Percentiles rank a stretch among this genome's conserved stretches.
Conservation (phyloP, 1,284 basidiomycete species). For the Flammula alnicola region DNA sequence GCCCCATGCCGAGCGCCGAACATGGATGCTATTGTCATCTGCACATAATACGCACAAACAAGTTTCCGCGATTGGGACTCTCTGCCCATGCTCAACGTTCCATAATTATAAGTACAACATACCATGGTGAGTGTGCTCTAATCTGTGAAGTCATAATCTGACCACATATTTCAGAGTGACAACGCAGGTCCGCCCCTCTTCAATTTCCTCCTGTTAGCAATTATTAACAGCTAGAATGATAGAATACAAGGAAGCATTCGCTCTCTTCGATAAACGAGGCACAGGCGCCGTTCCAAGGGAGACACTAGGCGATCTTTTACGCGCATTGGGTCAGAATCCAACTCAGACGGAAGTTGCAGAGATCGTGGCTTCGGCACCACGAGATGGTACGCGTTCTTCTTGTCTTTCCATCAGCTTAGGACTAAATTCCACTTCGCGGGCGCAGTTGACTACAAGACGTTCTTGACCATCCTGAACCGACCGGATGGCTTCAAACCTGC, state of each 20-base stretch:
- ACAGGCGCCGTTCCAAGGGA: conserved; percentile 26
- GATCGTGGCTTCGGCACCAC: conserved; percentile 74
- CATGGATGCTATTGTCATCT: too few species aligned
- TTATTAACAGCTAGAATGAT: conserved; percentile 8
- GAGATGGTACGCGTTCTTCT: conserved; percentile 63
- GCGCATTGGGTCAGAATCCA: conserved; percentile 76
- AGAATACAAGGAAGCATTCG: conserved; percentile 74
- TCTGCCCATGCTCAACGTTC: too few species aligned
- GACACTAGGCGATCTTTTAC: conserved; percentile 2
- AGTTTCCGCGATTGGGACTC: too few species aligned
- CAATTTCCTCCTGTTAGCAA: neutral
- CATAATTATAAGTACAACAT: too few species aligned
- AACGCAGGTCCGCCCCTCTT: conserved; percentile 53
- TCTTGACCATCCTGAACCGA: conserved; percentile 90
- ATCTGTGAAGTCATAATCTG: conserved; percentile 9
- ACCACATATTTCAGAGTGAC: conserved; percentile 50
- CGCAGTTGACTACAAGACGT: conserved; percentile 89
- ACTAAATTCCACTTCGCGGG: neutral
- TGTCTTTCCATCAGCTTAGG: neutral
- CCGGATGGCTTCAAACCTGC: conserved; percentile 98
- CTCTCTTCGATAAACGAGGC: conserved; percentile 92
- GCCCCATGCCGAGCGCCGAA: too few species aligned
- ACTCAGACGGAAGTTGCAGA: conserved; percentile 95
- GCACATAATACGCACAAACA: too few species aligned
- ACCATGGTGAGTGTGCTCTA: conserved; percentile 11